Evolutionary conservation across 75 land plant species (phyloP).

Genomic region (Chamaecyparis obtusa): DNA sequence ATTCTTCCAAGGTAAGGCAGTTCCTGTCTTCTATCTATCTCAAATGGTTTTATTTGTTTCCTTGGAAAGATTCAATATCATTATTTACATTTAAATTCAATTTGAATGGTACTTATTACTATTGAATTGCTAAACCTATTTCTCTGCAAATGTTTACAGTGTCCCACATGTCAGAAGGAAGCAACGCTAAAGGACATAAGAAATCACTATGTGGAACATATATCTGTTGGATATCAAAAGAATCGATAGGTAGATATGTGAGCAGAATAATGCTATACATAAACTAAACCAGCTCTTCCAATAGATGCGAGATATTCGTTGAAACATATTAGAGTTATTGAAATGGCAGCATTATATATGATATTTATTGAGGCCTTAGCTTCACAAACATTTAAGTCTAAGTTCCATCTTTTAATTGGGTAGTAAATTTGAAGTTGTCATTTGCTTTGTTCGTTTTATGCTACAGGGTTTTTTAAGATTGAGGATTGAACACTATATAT

Average conservation of each 20-base stretch:
- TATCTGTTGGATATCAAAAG: neutral
- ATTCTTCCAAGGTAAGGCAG: neutral
- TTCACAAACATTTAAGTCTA: neutral
- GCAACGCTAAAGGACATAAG: neutral
- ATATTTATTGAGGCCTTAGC: neutral
- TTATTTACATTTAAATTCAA: neutral
- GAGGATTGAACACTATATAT: neutral
- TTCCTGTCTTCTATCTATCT: neutral
- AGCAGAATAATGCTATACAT: neutral
- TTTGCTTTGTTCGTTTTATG: neutral
- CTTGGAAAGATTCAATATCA: neutral
- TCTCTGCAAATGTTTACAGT: neutral
- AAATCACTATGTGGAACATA: neutral
- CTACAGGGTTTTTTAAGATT: neutral
- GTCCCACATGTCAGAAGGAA: neutral
- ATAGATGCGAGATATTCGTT: neutral
- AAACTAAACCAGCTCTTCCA: neutral
- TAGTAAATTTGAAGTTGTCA: neutral
- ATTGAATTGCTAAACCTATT: neutral
- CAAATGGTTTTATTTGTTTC: neutral
- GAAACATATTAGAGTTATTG: neutral
- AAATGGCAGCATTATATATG: neutral
- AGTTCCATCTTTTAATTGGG: neutral
- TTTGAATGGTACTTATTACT: neutral
- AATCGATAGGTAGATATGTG: neutral